Base-by-base conservation (phyloP, 495 filamentous ascomycete species). In the Glarea lozoyensis region DNA sequence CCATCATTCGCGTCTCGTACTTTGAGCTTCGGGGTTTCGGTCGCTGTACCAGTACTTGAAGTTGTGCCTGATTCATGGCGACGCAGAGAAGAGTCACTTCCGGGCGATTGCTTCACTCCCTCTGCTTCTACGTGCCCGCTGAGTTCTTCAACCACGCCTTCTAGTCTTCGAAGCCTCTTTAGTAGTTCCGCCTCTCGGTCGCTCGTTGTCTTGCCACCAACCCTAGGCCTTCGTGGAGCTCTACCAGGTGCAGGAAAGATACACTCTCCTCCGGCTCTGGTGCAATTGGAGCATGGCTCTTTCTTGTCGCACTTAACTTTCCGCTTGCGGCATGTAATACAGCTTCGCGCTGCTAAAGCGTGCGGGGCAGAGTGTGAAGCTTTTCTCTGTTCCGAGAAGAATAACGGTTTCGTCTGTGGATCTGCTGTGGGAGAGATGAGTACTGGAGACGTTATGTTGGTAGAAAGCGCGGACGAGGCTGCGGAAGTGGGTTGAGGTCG, bases 231-330 rank as follows among this genome's bases (percentile, higher is more conserved):
- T 37, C 85, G 71, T 10, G 85, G 86, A 10, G 88, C 87, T 40
- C 88, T 70, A 12, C 85, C 86, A 0, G 86, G 87, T 1, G 81
- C 77, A 1, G 88, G 88, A 57, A 88, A 94, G 20, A 88, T 64
- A 60, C 88, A 95, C 56, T 87, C 79, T 44, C 82, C 83, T 20
- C 79, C 78, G 9, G 81, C 81, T 53, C 80, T 81, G 37, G 73
- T 71, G 60, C 88, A 95, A 55, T 95, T 93, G 39, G 79, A 79
- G 62, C 88, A 95, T 4, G 88, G 87, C 10, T 70, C 65, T 32
- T 76, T 67, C 60, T 94, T 94, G 66, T 96, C 86, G 62, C 88
- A 94, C 43, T 81, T 81, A 3, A 92, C 86, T 59, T 94, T 94
- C 35, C 88, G 70, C 46, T 80, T 76, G 17, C 87, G 73, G 57